A percentile compares a stretch with the other conserved stretches of the same genome.
Evolutionary conservation across 2,329 filamentous ascomycete species (phyloP).

Genomic region (Colletotrichum sp.): DNA sequence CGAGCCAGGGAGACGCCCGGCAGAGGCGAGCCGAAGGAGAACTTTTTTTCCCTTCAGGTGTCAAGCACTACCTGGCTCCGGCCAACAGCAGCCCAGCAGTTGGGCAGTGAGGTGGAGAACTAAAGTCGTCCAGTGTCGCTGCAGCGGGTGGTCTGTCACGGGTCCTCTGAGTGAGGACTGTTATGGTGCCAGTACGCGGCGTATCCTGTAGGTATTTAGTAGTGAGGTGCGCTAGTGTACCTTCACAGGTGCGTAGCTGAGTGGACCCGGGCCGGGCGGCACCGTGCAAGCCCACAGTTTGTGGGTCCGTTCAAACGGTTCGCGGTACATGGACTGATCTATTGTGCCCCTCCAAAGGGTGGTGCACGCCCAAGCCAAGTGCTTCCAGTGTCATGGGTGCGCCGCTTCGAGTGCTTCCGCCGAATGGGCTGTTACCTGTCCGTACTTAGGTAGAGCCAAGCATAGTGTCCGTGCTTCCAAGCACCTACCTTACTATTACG

Average conservation of each 20-base stretch:
- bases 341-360: background rate
- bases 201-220: background rate
- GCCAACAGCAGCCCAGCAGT: background rate
- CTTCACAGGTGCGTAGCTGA: background rate
- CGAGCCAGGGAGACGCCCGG: constrained; percentile 8
- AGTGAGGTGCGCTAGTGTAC: too few species aligned
- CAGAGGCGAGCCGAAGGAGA: background rate
- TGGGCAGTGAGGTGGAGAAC: background rate
- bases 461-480: background rate
- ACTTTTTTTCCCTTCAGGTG: background rate
- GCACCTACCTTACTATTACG: background rate
- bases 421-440: background rate
- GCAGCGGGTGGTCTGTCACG: background rate
- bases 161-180: background rate
- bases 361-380: background rate
- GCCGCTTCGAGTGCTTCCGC: background rate
- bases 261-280: background rate
- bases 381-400: background rate
- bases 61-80: background rate
- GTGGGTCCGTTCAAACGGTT: background rate
- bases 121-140: background rate
- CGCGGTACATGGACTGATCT: background rate
- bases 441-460: background rate
- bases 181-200: background rate
- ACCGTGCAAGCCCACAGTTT: background rate